A percentile compares a stretch with the other conserved stretches of the same genome.
Conservation (phyloP, 345 rosid species). For the Dipteronia dyeriana region DNA sequence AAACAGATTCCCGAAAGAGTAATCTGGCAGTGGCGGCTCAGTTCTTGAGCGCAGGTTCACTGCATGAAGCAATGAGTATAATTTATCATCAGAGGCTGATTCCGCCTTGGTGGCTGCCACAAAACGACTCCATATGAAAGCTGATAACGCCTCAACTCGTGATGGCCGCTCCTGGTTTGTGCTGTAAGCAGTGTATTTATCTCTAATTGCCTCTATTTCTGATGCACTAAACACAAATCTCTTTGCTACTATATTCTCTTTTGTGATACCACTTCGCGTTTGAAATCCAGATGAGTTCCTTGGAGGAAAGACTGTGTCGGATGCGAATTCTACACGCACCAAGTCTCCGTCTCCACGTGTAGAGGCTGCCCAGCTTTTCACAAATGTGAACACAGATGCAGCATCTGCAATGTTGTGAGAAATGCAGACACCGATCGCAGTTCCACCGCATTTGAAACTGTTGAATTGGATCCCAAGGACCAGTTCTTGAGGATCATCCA, state of each 20-base stretch:
- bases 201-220: constrained; percentile 20
- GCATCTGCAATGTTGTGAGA: constrained; percentile 40
- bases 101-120: constrained; percentile 13
- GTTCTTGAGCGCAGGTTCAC: constrained; percentile 30
- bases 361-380: constrained; percentile 33
- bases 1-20: no score
- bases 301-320: constrained; percentile 37
- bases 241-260: constrained; percentile 26
- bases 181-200: neutral
- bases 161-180: constrained; percentile 23
- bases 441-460: constrained; percentile 34
- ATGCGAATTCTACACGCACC: constrained; percentile 19
- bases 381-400: constrained; percentile 19
- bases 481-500: constrained; percentile 16
- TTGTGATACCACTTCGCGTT: constrained; percentile 9
- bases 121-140: constrained; percentile 39
- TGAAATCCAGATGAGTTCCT: constrained; percentile 10
- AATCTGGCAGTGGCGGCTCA: no score
- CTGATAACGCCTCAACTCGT: constrained; percentile 43
- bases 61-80: constrained; percentile 21
- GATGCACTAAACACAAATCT: constrained; percentile 29
- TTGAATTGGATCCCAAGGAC: constrained; percentile 37
- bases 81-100: neutral
- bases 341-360: constrained; percentile 25
- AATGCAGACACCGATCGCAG: constrained; percentile 30